Conservation (phyloP, 495 filamentous ascomycete genomes). For the Cryomyces minteri region DNA sequence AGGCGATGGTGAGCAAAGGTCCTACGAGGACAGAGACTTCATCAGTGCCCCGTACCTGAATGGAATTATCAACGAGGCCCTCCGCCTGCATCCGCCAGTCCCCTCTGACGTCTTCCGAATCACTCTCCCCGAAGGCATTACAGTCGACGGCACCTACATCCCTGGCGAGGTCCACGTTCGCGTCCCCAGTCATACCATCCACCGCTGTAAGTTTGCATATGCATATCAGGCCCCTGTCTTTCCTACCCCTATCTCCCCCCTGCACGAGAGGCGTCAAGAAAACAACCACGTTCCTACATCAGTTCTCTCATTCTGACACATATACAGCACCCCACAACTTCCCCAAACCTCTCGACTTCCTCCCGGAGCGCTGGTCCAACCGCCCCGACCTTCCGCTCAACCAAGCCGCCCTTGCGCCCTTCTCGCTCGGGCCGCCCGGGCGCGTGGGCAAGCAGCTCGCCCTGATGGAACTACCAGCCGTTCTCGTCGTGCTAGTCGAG, state of each 20-base stretch:
- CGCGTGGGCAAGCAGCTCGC: constrained; percentile 37
- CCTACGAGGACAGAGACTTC: constrained; percentile 5
- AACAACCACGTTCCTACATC: too few species aligned
- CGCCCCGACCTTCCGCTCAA: constrained; percentile 26
- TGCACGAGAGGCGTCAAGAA: not conserved
- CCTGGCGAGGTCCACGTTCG: constrained; percentile 24
- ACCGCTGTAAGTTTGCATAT: constrained; percentile 18
- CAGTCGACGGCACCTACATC: constrained; percentile 25
- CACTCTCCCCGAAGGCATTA: constrained; percentile 28
- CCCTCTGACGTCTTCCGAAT: constrained; percentile 25
- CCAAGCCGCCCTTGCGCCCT: constrained; percentile 31
- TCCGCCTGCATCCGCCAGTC: constrained; percentile 34
- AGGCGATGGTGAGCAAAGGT: not conserved
- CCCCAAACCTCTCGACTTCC: constrained; percentile 22
- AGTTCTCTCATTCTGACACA: constrained; percentile 2
- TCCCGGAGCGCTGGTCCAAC: constrained; percentile 37
- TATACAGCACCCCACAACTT: constrained; percentile 16
- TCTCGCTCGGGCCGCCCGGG: constrained; percentile 19
- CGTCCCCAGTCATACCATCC: constrained; percentile 28
- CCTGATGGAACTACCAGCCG: constrained; percentile 28
- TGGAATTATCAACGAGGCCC: constrained; percentile 33
- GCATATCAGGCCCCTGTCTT: not conserved
- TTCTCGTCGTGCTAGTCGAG: constrained; percentile 23
- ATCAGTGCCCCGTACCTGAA: constrained; percentile 20
- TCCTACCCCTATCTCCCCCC: not conserved